Conservation (phyloP, 2,329 filamentous ascomycete genomes). For the Exserohilum rostratum region DNA sequence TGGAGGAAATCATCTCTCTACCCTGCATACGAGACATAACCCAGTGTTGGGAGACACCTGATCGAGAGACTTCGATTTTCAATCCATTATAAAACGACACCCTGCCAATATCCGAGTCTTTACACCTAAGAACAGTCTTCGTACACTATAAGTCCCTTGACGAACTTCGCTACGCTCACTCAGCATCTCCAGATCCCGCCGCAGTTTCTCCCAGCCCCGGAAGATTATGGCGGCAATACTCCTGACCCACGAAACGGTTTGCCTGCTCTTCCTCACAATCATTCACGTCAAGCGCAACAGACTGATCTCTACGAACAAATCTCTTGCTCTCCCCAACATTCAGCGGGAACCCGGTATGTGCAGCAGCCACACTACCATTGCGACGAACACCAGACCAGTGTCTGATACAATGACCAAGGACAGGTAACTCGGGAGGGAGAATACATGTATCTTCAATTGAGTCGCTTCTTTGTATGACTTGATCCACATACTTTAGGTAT, state of each 20-base stretch:
- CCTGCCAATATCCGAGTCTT: no score
- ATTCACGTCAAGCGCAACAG: neutral
- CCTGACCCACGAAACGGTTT: neutral
- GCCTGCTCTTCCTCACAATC: neutral
- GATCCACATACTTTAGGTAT: neutral
- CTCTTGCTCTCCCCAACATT: constrained; percentile 17
- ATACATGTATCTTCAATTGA: constrained; percentile 7
- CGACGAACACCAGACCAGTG: constrained; percentile 23
- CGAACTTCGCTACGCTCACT: no score
- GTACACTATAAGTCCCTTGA: no score
- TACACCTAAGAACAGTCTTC: no score
- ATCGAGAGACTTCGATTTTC: no score
- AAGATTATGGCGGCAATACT: neutral
- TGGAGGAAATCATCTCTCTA: no score
- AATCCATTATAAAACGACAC: no score
- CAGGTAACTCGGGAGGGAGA: constrained; percentile 17
- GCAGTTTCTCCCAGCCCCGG: neutral
- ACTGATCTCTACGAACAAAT: neutral
- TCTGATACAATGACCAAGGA: constrained; percentile 19
- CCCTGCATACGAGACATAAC: no score
- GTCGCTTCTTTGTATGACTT: neutral
- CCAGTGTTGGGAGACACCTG: no score
- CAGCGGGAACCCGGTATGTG: constrained; percentile 19
- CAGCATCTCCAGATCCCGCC: no score
- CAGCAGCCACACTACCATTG: constrained; percentile 11